Evolutionary conservation across 1,284 basidiomycete species (phyloP).

Genomic region (Stereum hirsutum): DNA sequence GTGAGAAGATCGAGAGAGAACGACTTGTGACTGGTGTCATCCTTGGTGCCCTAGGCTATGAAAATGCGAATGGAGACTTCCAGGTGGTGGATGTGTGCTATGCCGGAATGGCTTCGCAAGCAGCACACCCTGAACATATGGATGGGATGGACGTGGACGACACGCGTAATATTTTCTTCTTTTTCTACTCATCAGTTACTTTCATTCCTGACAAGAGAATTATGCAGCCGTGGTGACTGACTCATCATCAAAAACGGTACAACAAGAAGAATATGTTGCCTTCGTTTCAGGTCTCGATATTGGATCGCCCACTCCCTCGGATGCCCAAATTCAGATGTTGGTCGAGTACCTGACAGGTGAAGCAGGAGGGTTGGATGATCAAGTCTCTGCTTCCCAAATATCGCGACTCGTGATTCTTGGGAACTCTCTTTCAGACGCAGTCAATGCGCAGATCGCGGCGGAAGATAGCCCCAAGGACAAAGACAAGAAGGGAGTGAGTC

Average conservation of each 20-base stretch:
- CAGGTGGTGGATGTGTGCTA: constrained; percentile 90
- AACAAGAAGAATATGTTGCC: constrained; percentile 70
- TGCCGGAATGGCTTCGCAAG: constrained; percentile 70
- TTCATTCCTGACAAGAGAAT: background rate
- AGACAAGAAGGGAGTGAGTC: constrained; percentile 51
- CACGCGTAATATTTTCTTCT: constrained; percentile 12
- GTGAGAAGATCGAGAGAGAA: constrained; percentile 46
- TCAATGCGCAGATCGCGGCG: constrained; percentile 21
- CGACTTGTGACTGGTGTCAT: constrained; percentile 86
- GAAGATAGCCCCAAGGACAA: constrained; percentile 48
- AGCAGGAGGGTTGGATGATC: constrained; percentile 60
- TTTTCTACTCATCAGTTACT: background rate
- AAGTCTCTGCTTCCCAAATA: constrained; percentile 59
- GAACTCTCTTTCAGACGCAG: constrained; percentile 68
- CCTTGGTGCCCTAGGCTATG: constrained; percentile 82
- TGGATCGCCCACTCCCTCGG: constrained; percentile 49
- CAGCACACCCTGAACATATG: constrained; percentile 21
- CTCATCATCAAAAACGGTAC: background rate
- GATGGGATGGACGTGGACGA: constrained; percentile 34
- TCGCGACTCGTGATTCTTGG: constrained; percentile 82
- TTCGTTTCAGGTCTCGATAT: constrained; percentile 78
- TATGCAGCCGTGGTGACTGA: constrained; percentile 1
- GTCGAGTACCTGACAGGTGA: constrained; percentile 87
- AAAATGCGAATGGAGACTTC: constrained; percentile 86
- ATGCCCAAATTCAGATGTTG: constrained; percentile 73